phyloP scores from a whole-genome alignment of 179 eudicot species.

The Drosera spatulata region DNA sequence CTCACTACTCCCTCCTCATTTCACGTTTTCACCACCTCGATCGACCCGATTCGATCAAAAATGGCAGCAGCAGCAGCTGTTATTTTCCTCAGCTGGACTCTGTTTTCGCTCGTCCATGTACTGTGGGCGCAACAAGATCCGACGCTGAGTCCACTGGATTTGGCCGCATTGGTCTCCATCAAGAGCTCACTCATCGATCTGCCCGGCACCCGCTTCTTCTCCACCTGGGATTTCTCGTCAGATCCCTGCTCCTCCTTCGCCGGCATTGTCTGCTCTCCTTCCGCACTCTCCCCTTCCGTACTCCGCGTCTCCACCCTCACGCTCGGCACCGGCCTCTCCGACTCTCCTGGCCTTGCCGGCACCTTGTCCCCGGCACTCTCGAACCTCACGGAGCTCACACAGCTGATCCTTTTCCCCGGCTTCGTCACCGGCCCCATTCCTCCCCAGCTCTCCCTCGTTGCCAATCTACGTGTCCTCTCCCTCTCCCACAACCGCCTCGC shows the following conservation, averaged over 20 bases:
- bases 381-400: slow-evolving; percentile 36
- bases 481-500: slow-evolving; percentile 48
- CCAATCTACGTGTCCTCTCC: slow-evolving; percentile 31
- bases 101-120: too few relatives aligned
- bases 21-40: too few relatives aligned
- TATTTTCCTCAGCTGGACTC: too few relatives aligned
- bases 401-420: slow-evolving; percentile 57
- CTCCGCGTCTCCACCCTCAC: slow-evolving; percentile 32
- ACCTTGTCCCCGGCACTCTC: slow-evolving; percentile 29
- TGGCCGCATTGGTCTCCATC: slow-evolving; percentile 23
- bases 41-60: too few relatives aligned
- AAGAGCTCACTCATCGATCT: slow-evolving; percentile 29
- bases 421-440: slow-evolving; percentile 62
- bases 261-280: slow-evolving; percentile 42
- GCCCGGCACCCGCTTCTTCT: slow-evolving; percentile 41
- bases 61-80: too few relatives aligned
- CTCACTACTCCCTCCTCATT: too few relatives aligned
- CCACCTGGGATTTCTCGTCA: slow-evolving; percentile 44
- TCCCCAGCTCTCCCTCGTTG: slow-evolving; percentile 22
- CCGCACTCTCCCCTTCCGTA: slow-evolving; percentile 9
- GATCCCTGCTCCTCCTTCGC: slow-evolving; percentile 41
- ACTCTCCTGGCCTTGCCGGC: slow-evolving; percentile 54
- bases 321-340: slow-evolving; percentile 43
- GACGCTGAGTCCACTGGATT: slow-evolving; percentile 20
- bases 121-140: not conserved